phyloP scores from a whole-genome alignment of 495 filamentous ascomycete species.

The Penicilliopsis zonata region DNA sequence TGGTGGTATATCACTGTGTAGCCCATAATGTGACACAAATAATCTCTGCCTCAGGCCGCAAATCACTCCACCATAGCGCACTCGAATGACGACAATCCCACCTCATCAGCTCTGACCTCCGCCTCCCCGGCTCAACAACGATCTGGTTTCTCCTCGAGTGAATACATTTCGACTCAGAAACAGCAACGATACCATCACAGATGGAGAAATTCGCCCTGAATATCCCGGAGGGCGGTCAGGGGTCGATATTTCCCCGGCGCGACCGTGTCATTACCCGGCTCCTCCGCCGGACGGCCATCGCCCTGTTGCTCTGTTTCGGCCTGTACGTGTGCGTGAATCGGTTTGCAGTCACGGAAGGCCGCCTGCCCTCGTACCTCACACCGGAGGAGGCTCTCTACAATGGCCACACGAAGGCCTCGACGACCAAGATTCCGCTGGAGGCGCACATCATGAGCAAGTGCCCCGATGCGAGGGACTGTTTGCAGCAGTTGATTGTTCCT shows the following conservation, averaged over 20 bases:
- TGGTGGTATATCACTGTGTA: too few relatives aligned
- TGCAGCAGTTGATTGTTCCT: constrained; percentile 70
- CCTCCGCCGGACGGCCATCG: constrained; percentile 7
- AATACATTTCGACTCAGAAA: too few relatives aligned
- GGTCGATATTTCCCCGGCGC: constrained; percentile 6
- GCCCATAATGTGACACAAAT: too few relatives aligned
- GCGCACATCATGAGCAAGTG: constrained; percentile 95
- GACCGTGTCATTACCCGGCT: constrained; percentile 7
- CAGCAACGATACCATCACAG: too few relatives aligned
- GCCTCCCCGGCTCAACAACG: too few relatives aligned
- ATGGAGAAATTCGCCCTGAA: constrained; percentile 18
- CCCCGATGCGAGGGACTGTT: constrained; percentile 72
- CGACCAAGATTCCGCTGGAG: constrained; percentile 55
- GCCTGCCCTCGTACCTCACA: background rate
- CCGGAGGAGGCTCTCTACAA: background rate
- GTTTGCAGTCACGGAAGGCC: constrained; percentile 1
- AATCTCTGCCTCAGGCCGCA: too few relatives aligned
- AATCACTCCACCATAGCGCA: too few relatives aligned
- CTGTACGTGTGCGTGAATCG: constrained; percentile 13
- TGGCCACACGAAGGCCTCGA: background rate
- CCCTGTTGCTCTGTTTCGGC: constrained; percentile 7
- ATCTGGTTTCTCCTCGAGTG: too few relatives aligned
- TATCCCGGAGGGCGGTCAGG: constrained; percentile 6
- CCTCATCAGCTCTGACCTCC: too few relatives aligned
- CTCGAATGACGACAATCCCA: too few relatives aligned